These are phyloP conservation scores for Uronychia setigera DNA, from an alignment of 73 alveolate species.

Conservation along the genomic window DNA sequence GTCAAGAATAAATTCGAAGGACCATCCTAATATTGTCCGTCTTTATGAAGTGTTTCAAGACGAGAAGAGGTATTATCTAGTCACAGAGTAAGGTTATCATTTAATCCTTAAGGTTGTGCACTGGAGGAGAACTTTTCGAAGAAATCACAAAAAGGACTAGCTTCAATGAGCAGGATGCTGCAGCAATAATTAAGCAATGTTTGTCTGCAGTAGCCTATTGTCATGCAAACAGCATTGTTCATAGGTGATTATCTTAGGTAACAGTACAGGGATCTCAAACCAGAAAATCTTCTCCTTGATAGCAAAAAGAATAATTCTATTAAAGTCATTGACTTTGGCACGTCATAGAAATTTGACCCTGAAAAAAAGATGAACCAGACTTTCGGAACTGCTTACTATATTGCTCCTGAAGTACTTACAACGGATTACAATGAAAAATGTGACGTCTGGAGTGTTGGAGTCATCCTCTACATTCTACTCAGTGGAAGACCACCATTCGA, in stretches of 20 bases:
- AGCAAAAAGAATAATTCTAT: constrained; percentile 62
- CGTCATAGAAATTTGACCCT: constrained; percentile 69
- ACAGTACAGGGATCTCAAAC: constrained; percentile 69
- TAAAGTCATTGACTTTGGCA: constrained; percentile 88
- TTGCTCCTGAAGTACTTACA: constrained; percentile 90
- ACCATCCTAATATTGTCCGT: constrained; percentile 84
- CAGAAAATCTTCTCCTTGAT: constrained; percentile 82
- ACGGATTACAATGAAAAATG: constrained; percentile 83
- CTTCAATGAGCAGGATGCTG: constrained; percentile 75
- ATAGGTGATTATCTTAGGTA: constrained; percentile 18
- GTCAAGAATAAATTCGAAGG: constrained; percentile 27
- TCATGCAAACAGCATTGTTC: constrained; percentile 77
- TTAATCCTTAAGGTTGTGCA: constrained; percentile 44
- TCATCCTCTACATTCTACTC: constrained; percentile 80
- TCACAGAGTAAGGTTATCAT: constrained; percentile 49
- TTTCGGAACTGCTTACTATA: constrained; percentile 86
- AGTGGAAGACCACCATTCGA: constrained; percentile 91
- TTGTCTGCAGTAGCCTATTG: constrained; percentile 82
- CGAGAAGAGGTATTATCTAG: constrained; percentile 61
- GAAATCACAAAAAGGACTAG: constrained; percentile 62
- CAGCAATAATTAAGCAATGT: constrained; percentile 70
- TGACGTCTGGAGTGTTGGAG: constrained; percentile 91
- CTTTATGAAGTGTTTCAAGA: constrained; percentile 79
- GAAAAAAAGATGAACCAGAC: constrained; percentile 78
- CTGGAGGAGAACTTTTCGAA: constrained; percentile 88